phyloP scores from a whole-genome alignment of 371 early-diverging fungal genomes.

The Apophysomyces variabilis region DNA sequence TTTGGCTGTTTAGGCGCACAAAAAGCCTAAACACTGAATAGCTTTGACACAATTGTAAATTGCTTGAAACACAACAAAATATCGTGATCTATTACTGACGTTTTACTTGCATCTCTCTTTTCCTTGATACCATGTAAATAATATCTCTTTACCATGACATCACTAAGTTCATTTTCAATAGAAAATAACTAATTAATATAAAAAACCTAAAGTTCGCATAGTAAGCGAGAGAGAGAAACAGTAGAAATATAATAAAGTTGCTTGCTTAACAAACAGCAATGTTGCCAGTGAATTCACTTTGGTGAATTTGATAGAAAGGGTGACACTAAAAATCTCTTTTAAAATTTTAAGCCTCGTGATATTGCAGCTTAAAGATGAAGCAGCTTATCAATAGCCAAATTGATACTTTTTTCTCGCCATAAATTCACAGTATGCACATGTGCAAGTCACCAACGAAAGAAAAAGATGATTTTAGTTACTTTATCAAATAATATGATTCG shows the following conservation, averaged over 20 bases:
- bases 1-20: conserved; percentile 1
- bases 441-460: neutral
- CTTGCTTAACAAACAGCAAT: neutral
- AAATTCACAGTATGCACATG: conserved; percentile 1
- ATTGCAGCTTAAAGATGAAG: neutral
- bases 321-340: conserved; percentile 1
- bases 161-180: too few species aligned
- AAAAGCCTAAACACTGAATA: neutral
- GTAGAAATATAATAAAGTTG: neutral
- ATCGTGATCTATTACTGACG: conserved; percentile 6
- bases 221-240: neutral
- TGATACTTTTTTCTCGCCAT: neutral
- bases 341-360: neutral
- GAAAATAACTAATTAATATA: too few species aligned
- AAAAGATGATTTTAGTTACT: neutral
- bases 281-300: neutral
- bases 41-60: conserved; percentile 9
- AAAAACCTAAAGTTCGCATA: too few species aligned
- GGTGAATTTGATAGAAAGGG: neutral
- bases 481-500: neutral
- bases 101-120: neutral
- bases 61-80: neutral
- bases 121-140: neutral
- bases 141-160: too few species aligned
- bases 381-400: neutral